A percentile compares a stretch with the other conserved stretches of the same genome.
These are phyloP conservation scores for Marasmius fiardii DNA, from an alignment of 1,284 basidiomycete genomes.

Conservation along the genomic window DNA sequence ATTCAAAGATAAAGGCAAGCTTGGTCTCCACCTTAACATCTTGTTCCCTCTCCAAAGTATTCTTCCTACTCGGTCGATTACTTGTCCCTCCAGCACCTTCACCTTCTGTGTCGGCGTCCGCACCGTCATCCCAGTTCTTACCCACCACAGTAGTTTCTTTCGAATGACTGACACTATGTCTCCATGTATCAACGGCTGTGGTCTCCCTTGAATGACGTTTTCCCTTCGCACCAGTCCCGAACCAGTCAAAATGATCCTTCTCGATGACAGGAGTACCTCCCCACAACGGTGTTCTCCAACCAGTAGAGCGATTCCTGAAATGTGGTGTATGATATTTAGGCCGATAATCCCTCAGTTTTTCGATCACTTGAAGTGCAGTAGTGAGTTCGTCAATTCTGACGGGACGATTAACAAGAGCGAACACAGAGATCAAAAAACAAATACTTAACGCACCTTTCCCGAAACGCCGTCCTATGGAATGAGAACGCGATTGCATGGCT, in stretches of 20 bases:
- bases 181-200: background rate
- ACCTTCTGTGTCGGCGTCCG: constrained; percentile 26
- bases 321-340: constrained; percentile 42
- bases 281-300: constrained; percentile 39
- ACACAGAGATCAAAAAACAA: background rate
- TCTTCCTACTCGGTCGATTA: constrained; percentile 15
- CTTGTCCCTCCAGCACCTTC: too few species aligned
- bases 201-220: background rate
- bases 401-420: background rate
- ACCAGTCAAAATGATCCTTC: constrained; percentile 28
- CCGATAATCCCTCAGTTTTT: constrained; percentile 66
- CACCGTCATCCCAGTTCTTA: constrained; percentile 18
- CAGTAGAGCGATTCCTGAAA: constrained; percentile 16
- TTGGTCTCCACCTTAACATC: constrained; percentile 8
- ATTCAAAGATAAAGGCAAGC: background rate
- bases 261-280: constrained; percentile 26
- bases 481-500: constrained; percentile 67
- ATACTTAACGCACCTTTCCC: constrained; percentile 48
- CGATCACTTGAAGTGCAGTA: constrained; percentile 57
- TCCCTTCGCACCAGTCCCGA: background rate
- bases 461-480: constrained; percentile 76
- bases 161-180: too few species aligned
- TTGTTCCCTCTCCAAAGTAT: constrained; percentile 14
- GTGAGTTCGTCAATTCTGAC: constrained; percentile 45
- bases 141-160: background rate